These are phyloP conservation scores for Murraya koenigii DNA, from an alignment of 345 rosid genomes.

Conservation along the genomic window DNA sequence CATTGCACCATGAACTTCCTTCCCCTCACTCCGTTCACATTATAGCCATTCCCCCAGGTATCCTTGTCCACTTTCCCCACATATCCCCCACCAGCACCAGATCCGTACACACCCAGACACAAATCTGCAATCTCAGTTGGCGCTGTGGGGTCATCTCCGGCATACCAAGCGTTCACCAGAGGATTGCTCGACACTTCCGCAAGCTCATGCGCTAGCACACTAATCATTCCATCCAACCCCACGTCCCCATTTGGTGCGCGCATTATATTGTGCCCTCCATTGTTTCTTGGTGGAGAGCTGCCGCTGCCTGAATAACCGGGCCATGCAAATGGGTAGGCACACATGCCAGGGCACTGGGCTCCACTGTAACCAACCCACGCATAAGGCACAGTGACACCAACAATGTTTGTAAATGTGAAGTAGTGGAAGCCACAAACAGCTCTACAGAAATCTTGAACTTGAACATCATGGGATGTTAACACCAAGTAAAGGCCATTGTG, in stretches of 20 bases:
- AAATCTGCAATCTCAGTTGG: conserved; percentile 62
- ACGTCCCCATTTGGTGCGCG: conserved; percentile 54
- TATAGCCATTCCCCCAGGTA: conserved; percentile 45
- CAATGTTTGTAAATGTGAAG: conserved; percentile 54
- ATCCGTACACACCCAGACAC: conserved; percentile 59
- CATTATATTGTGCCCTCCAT: conserved; percentile 38
- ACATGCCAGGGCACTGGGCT: conserved; percentile 50
- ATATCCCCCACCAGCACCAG: conserved; percentile 62
- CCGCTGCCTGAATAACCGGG: conserved; percentile 41
- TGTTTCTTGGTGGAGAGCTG: conserved; percentile 32
- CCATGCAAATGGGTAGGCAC: conserved; percentile 65
- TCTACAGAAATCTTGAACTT: conserved; percentile 65
- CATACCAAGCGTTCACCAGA: conserved; percentile 64
- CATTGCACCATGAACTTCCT: conserved; percentile 61
- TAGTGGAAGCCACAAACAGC: conserved; percentile 69
- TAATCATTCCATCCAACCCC: conserved; percentile 62
- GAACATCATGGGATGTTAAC: conserved; percentile 50
- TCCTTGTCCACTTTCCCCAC: conserved; percentile 48
- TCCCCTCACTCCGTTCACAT: conserved; percentile 54
- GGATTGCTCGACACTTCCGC: conserved; percentile 63
- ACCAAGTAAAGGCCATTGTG: conserved; percentile 50
- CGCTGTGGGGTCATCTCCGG: conserved; percentile 54
- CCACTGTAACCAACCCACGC: conserved; percentile 69
- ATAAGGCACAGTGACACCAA: conserved; percentile 53
- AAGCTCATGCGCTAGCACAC: conserved; percentile 61